Evolutionary conservation across 2,329 filamentous ascomycete species (phyloP).

Genomic region (Talaromyces rugulosus): DNA sequence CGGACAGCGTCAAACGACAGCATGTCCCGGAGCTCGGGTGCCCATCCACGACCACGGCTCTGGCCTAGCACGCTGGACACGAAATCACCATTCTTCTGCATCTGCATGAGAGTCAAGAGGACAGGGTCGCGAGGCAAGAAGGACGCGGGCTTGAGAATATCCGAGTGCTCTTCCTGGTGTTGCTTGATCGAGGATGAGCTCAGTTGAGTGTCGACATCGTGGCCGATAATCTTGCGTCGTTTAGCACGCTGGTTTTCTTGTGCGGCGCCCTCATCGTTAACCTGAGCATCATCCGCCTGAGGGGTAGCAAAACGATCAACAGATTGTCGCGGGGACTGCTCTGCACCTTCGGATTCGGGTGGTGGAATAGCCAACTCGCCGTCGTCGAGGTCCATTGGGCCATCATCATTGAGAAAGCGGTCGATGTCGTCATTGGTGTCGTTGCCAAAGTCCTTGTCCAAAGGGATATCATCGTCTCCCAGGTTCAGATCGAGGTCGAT

Average conservation of each 20-base stretch:
- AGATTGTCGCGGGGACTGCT: constrained; percentile 57
- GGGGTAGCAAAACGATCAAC: constrained; percentile 69
- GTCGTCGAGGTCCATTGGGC: constrained; percentile 50
- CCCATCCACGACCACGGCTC: constrained; percentile 74
- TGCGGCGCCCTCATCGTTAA: constrained; percentile 34
- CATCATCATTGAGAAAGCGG: constrained; percentile 51
- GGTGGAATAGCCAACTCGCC: constrained; percentile 52
- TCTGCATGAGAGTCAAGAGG: constrained; percentile 79
- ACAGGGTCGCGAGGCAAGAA: constrained; percentile 86
- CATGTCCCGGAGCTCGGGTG: constrained; percentile 86
- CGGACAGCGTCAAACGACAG: constrained; percentile 80
- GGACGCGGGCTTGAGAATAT: constrained; percentile 75
- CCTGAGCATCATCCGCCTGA: constrained; percentile 59
- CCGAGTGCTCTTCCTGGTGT: constrained; percentile 79
- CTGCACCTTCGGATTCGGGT: constrained; percentile 29
- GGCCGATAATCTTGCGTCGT: constrained; percentile 74
- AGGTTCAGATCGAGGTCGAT: constrained; percentile 48
- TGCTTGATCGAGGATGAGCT: constrained; percentile 74
- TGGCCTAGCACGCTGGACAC: constrained; percentile 82
- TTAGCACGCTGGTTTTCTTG: constrained; percentile 70
- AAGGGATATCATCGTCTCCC: constrained; percentile 43
- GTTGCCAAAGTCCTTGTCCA: constrained; percentile 33
- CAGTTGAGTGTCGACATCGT: constrained; percentile 77
- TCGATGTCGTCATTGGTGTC: constrained; percentile 54
- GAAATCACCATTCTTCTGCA: constrained; percentile 88